phyloP scores from a whole-genome alignment of 1,284 basidiomycete genomes.

The Cutaneotrichosporon mucoides region DNA sequence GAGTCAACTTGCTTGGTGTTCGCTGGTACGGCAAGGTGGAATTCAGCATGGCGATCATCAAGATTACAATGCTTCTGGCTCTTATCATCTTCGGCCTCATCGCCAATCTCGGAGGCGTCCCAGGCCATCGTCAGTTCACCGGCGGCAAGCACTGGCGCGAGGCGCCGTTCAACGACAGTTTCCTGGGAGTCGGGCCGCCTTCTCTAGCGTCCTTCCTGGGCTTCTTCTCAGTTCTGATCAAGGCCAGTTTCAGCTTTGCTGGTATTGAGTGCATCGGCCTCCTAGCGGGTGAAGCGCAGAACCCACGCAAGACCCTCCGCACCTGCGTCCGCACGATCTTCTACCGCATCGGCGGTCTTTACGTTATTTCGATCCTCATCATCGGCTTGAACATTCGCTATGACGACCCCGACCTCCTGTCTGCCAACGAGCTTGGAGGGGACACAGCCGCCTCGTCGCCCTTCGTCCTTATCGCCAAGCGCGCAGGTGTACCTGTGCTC shows the following conservation, averaged over 20 bases:
- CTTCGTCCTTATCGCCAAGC: constrained; percentile 66
- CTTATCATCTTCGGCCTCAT: constrained; percentile 61
- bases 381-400: constrained; percentile 43
- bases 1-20: constrained; percentile 16
- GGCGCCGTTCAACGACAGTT: constrained; percentile 50
- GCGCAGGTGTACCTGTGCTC: constrained; percentile 66
- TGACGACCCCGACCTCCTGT: constrained; percentile 45
- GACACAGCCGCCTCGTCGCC: constrained; percentile 66
- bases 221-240: constrained; percentile 57
- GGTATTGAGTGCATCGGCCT: constrained; percentile 48
- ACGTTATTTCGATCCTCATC: constrained; percentile 37
- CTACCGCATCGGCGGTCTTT: constrained; percentile 64
- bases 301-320: constrained; percentile 65
- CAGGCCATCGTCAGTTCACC: constrained; percentile 53
- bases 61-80: constrained; percentile 59
- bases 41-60: constrained; percentile 57
- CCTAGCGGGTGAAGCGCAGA: constrained; percentile 51
- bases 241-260: constrained; percentile 34
- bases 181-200: constrained; percentile 14
- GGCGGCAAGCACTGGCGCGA: constrained; percentile 59
- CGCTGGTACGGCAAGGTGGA: constrained; percentile 43
- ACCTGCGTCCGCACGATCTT: constrained; percentile 69
- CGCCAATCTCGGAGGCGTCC: constrained; percentile 67
- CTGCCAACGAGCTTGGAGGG: constrained; percentile 54
- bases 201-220: constrained; percentile 54